phyloP scores from a whole-genome alignment of 176 grass and related monocot species.

The Thinopyrum elongatum region DNA sequence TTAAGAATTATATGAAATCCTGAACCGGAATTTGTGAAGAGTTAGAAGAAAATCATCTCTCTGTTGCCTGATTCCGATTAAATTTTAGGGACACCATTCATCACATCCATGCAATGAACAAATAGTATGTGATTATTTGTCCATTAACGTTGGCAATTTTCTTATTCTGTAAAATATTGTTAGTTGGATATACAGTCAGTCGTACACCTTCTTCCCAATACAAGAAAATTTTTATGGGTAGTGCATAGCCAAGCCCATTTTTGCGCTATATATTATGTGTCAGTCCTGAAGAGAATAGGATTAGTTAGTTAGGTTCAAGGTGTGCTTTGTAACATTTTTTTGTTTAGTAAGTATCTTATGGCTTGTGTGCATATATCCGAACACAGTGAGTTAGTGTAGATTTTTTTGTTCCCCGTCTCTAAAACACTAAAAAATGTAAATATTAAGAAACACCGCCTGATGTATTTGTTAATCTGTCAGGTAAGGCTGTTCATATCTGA shows the following conservation, averaged over 20 bases:
- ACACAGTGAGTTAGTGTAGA: not conserved
- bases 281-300: not conserved
- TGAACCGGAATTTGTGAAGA: not conserved
- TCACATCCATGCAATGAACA: not conserved
- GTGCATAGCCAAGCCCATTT: not conserved
- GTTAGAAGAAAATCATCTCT: not conserved
- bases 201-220: not conserved
- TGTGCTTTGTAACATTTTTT: not conserved
- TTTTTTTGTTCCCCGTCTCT: not conserved
- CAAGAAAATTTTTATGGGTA: not conserved
- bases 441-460: not conserved
- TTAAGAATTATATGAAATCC: not conserved
- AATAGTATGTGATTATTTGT: not conserved
- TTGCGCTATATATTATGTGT: not conserved
- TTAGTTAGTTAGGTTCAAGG: not conserved
- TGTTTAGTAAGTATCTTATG: not conserved
- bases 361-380: not conserved
- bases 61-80: not conserved
- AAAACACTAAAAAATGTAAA: not conserved
- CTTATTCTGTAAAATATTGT: not conserved
- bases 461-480: slow-evolving; percentile 44
- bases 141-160: not conserved
- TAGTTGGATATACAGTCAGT: slow-evolving; percentile 2
- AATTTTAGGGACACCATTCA: not conserved
- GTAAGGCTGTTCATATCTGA: slow-evolving; percentile 91